Evolutionary conservation across 2,329 filamentous ascomycete genomes (phyloP).

Genomic region (Diplodia corticola): DNA sequence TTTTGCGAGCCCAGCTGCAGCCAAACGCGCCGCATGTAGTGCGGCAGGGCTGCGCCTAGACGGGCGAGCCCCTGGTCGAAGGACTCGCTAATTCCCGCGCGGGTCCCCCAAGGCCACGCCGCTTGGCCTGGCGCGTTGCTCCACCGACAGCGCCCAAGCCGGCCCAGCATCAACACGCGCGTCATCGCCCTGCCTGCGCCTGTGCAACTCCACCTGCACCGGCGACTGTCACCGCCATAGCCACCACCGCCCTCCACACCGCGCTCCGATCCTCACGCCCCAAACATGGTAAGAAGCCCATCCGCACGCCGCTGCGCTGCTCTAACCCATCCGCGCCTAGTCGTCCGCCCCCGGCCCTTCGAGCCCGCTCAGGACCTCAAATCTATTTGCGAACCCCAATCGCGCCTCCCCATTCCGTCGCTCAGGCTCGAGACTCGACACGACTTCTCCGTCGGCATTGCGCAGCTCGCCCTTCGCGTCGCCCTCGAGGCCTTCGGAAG

Average conservation of each 20-base stretch:
- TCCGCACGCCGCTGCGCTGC: not conserved
- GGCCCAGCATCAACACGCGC: constrained; percentile 7
- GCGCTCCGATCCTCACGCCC: not conserved
- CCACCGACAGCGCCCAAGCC: constrained; percentile 2
- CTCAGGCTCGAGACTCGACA: constrained; percentile 41
- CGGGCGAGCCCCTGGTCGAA: not conserved
- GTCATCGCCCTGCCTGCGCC: not conserved
- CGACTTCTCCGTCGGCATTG: constrained; percentile 42
- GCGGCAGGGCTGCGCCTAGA: constrained; percentile 2
- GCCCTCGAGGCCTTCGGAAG: constrained; percentile 23
- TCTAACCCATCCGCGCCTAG: constrained; percentile 10
- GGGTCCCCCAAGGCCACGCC: not conserved
- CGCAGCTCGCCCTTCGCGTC: constrained; percentile 25
- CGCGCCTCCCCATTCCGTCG: constrained; percentile 49
- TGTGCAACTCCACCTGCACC: not conserved
- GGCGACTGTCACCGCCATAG: not conserved
- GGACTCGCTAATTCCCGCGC: constrained; percentile 2
- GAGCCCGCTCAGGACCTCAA: constrained; percentile 43
- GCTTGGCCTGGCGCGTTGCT: not conserved
- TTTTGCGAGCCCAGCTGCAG: not conserved
- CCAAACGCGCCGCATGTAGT: not conserved
- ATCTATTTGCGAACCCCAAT: constrained; percentile 43
- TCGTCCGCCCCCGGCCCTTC: constrained; percentile 11
- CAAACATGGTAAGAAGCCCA: constrained; percentile 16
- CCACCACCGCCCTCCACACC: not conserved